These are phyloP conservation scores for Penicillium thymicola DNA, from an alignment of 2,329 filamentous ascomycete species.

Conservation along the genomic window DNA sequence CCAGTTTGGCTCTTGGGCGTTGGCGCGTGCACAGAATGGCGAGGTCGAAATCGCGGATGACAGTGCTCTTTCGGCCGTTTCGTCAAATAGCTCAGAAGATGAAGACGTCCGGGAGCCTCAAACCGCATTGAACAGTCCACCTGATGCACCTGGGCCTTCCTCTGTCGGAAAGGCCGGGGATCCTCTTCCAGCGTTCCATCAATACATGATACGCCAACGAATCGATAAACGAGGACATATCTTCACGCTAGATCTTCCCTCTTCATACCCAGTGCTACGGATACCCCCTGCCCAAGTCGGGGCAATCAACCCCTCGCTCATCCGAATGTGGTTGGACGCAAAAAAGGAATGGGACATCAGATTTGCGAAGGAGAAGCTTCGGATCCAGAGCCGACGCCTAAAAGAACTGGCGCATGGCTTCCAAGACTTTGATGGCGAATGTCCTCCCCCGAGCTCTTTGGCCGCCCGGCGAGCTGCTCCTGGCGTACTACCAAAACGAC, in stretches of 20 bases:
- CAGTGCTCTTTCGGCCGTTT: constrained; percentile 72
- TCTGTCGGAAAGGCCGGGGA: constrained; percentile 85
- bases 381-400: constrained; percentile 69
- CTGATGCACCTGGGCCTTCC: constrained; percentile 16
- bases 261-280: constrained; percentile 64
- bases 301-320: constrained; percentile 72
- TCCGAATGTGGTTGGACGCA: constrained; percentile 77
- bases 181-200: constrained; percentile 71
- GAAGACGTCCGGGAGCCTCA: constrained; percentile 5
- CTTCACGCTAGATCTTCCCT: constrained; percentile 61
- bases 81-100: constrained; percentile 47
- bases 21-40: constrained; percentile 75
- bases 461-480: constrained; percentile 60
- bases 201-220: constrained; percentile 89
- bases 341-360: constrained; percentile 70
- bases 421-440: constrained; percentile 68
- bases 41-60: constrained; percentile 80
- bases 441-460: constrained; percentile 78
- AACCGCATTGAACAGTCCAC: constrained; percentile 8
- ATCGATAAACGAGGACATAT: constrained; percentile 76
- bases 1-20: constrained; percentile 88
- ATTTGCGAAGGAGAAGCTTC: constrained; percentile 66
- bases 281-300: constrained; percentile 67
- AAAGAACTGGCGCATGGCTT: constrained; percentile 71
- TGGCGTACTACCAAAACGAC: constrained; percentile 28